Base-by-base conservation (phyloP, 2,329 filamentous ascomycete species). In the Neofusicoccum cordaticola region DNA sequence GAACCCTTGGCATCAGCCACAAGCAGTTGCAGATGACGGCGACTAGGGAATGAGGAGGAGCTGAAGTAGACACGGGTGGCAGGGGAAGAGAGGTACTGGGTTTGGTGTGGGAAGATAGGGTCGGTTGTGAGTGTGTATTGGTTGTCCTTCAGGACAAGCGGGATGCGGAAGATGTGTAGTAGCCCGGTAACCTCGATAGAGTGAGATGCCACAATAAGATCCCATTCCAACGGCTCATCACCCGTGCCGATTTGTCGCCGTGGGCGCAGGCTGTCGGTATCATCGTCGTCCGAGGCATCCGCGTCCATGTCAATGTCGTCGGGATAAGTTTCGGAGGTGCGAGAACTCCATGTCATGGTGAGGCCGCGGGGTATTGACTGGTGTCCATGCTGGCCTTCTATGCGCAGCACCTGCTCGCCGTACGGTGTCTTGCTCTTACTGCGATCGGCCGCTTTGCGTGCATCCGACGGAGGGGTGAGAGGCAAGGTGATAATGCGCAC, bases 401-500 rank as follows among this genome's bases (percentile, higher is more conserved):
- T 78, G 11, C 78, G 80, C 63, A 84, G 66, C 3, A 81, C 77
- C 52, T 85, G 79, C 56, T 84, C 78, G n/a, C 79, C 78, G 53
- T 71, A 75, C 48, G 70, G 71, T 13, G 73, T 73, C 41, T 69
- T 52, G 17, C 69, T 65, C 58, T 68, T 71, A 34, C 70, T 71
- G 63, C 74, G 76, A 19, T 70, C 70, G 9, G 68, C 70, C 41
- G 80, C 72, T 34, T 76, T 76, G 34, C 75, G 72, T 2, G 72
- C 69, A 19, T 78, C 75, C 44, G 83, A 78, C 27, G 85, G 85
- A 53, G 85, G 85, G 12, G 73, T 72, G 27, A 88, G 75, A 4
- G 86, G 85, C 17, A 87, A 69, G 4, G 81, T 81, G 22, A 88
- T 77, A 53, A 88, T 69, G 35, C 82, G 80, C 11, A 86, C 78